These are phyloP conservation scores for Neocucurbitaria cava DNA, from an alignment of 2,329 filamentous ascomycete genomes.

Conservation along the genomic window DNA sequence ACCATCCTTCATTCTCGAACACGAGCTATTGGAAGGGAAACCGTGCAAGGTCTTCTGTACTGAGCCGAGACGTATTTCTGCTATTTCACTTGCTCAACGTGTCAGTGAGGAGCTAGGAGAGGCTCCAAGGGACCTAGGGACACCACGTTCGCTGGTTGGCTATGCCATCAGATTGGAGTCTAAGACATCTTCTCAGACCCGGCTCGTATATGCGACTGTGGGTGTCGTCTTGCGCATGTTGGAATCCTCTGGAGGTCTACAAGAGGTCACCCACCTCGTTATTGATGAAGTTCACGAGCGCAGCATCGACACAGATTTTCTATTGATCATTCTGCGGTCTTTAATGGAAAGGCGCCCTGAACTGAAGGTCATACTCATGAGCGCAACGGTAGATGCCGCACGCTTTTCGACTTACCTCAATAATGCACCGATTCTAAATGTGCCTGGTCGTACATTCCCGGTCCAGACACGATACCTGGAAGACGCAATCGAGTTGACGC, in stretches of 20 bases:
- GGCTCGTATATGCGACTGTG: slow-evolving; percentile 85
- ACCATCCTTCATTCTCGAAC: slow-evolving; percentile 90
- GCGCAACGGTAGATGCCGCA: slow-evolving; percentile 91
- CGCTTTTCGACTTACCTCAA: slow-evolving; percentile 89
- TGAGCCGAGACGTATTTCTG: slow-evolving; percentile 93
- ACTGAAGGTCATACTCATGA: slow-evolving; percentile 95
- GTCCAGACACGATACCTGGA: slow-evolving; percentile 89
- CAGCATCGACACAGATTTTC: slow-evolving; percentile 92
- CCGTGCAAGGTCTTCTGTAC: slow-evolving; percentile 94
- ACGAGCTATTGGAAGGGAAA: slow-evolving; percentile 80
- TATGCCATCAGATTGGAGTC: slow-evolving; percentile 95
- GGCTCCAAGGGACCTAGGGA: slow-evolving; percentile 80
- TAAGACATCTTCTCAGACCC: slow-evolving; percentile 80
- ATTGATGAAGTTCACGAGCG: slow-evolving; percentile 98
- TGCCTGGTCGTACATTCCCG: slow-evolving; percentile 92
- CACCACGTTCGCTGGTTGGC: slow-evolving; percentile 81
- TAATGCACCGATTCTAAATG: slow-evolving; percentile 83
- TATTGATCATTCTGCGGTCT: slow-evolving; percentile 89
- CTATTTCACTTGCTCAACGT: slow-evolving; percentile 88
- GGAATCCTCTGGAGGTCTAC: slow-evolving; percentile 83
- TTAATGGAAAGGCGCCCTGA: slow-evolving; percentile 78
- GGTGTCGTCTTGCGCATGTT: slow-evolving; percentile 98
- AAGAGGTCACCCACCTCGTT: slow-evolving; percentile 90
- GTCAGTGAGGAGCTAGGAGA: slow-evolving; percentile 97
- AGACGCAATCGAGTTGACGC: slow-evolving; percentile 88